Percentiles rank a stretch among this genome's conserved stretches.
phyloP scores from a whole-genome alignment of 257 asterid genomes.

The Nicotiana paniculata region DNA sequence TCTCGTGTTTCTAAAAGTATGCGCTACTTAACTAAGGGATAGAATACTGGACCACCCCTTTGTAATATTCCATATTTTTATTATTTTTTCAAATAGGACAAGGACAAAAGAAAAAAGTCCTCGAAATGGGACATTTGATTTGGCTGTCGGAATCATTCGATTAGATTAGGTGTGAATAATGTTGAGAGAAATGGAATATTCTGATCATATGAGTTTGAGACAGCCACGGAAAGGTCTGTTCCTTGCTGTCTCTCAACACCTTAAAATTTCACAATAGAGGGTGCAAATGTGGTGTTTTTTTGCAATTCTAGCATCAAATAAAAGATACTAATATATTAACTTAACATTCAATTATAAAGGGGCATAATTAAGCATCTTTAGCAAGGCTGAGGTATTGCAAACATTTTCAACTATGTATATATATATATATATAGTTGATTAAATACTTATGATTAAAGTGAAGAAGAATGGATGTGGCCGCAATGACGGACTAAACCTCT shows the following conservation, averaged over 20 bases:
- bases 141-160: slow-evolving; percentile 45
- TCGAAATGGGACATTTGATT: slow-evolving; percentile 40
- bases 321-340: not conserved
- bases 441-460: too few species aligned
- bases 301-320: not conserved
- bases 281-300: too few species aligned
- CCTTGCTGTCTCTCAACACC: slow-evolving; percentile 28
- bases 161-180: slow-evolving; percentile 38
- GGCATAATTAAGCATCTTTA: not conserved
- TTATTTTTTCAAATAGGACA: not conserved
- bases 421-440: too few species aligned
- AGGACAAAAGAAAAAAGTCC: not conserved
- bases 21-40: not conserved
- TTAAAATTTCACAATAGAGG: not conserved
- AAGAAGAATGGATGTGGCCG: not conserved
- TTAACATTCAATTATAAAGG: not conserved
- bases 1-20: not conserved
- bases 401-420: not conserved
- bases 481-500: too few species aligned
- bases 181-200: slow-evolving; percentile 4
- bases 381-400: not conserved
- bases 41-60: not conserved
- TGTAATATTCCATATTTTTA: not conserved
- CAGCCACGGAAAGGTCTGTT: slow-evolving; percentile 36
- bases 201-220: slow-evolving; percentile 2